Conservation (phyloP, 1,284 basidiomycete species). For the Cutaneotrichosporon curvatum region DNA sequence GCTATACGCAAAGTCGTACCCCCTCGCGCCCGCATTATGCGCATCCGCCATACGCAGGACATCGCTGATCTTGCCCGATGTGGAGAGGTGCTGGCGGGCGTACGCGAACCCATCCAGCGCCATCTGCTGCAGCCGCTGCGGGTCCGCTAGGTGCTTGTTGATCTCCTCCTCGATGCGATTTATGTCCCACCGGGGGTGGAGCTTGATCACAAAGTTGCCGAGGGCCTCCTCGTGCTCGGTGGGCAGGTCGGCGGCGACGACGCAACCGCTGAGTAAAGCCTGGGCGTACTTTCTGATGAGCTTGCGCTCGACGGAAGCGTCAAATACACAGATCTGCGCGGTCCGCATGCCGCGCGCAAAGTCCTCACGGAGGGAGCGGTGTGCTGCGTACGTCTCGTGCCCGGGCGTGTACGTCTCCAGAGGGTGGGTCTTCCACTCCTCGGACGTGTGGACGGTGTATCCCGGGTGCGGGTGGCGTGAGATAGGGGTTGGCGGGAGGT, state of each 20-base stretch:
- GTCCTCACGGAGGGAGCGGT: constrained; percentile 31
- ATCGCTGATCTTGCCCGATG: constrained; percentile 36
- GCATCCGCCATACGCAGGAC: constrained; percentile 35
- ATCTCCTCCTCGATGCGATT: constrained; percentile 35
- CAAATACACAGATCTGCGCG: constrained; percentile 45
- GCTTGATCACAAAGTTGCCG: constrained; percentile 31
- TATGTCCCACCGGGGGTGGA: constrained; percentile 37
- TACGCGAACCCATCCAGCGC: constrained; percentile 40
- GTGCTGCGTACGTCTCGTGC: constrained; percentile 33
- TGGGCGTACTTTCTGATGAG: constrained; percentile 46
- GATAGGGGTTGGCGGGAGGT: constrained; percentile 16
- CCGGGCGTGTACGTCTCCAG: constrained; percentile 37
- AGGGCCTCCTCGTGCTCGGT: constrained; percentile 43
- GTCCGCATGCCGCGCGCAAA: constrained; percentile 43
- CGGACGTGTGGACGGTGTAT: constrained; percentile 31
- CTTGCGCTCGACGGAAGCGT: constrained; percentile 44
- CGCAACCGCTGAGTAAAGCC: constrained; percentile 42
- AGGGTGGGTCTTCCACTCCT: constrained; percentile 24
- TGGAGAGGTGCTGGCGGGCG: constrained; percentile 38
- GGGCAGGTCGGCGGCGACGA: constrained; percentile 42
- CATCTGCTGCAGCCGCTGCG: constrained; percentile 37
- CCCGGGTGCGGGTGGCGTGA: constrained; percentile 39
- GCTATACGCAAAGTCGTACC: constrained; percentile 39
- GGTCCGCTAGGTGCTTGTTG: constrained; percentile 26
- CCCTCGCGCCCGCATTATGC: constrained; percentile 32